Evolutionary conservation across 441 rosid genomes (phyloP).

Genomic region (Breynia disticha): DNA sequence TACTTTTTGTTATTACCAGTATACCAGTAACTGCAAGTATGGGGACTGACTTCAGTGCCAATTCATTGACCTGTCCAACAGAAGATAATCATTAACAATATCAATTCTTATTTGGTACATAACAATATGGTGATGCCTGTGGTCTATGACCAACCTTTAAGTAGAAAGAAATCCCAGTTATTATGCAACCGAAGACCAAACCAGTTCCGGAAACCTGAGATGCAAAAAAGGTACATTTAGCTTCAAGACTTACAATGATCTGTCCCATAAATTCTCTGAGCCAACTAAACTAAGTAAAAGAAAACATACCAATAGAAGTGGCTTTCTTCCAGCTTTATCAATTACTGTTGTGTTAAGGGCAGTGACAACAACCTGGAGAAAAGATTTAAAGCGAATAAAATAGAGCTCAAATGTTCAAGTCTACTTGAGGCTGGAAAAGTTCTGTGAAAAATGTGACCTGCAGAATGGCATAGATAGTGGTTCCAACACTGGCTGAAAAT

Average conservation of each 20-base stretch:
- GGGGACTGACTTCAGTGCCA: conserved; percentile 65
- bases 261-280: not conserved
- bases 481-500: conserved; percentile 55
- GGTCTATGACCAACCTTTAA: conserved; percentile 37
- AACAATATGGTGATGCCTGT: not conserved
- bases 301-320: conserved; percentile 60
- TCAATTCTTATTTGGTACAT: no score
- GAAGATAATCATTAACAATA: not conserved
- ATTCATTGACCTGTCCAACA: conserved; percentile 36
- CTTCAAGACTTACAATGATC: conserved; percentile 3
- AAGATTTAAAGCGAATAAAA: conserved; percentile 2
- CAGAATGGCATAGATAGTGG: conserved; percentile 57
- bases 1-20: conserved; percentile 38
- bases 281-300: not conserved
- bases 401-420: not conserved
- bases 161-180: conserved; percentile 59
- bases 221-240: conserved; percentile 6
- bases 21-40: conserved; percentile 64
- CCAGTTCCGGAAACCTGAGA: conserved; percentile 65
- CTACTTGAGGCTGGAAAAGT: conserved; percentile 6
- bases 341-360: conserved; percentile 52
- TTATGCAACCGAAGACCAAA: conserved; percentile 52
- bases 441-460: conserved; percentile 35
- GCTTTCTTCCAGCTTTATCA: conserved; percentile 93
- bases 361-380: conserved; percentile 58